Conservation (phyloP, 2,329 filamentous ascomycete species). For the Ophiosphaerella herpotricha region DNA sequence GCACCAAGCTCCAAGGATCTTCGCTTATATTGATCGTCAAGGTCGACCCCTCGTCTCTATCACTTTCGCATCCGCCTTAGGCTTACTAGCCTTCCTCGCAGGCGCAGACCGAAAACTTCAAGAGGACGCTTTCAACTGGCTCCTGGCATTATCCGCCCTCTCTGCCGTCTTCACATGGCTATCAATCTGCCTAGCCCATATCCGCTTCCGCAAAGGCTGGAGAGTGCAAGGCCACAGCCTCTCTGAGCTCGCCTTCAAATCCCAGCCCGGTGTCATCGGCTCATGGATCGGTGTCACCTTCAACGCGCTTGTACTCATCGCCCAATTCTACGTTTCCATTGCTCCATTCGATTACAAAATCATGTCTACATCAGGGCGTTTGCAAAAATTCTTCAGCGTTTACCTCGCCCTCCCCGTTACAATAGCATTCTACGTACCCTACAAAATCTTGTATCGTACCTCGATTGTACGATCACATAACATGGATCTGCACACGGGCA, state of each 20-base stretch:
- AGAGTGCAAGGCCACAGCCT: slow-evolving; percentile 65
- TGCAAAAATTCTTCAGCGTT: slow-evolving; percentile 72
- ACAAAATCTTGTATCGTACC: slow-evolving; percentile 77
- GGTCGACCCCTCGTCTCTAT: slow-evolving; percentile 65
- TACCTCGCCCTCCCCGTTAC: slow-evolving; percentile 74
- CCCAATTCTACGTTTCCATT: slow-evolving; percentile 87
- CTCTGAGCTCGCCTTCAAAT: slow-evolving; percentile 78
- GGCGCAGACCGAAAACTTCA: slow-evolving; percentile 44
- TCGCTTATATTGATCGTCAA: slow-evolving; percentile 65
- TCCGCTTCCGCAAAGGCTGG: slow-evolving; percentile 68
- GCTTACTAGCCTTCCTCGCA: slow-evolving; percentile 64
- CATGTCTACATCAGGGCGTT: slow-evolving; percentile 53
- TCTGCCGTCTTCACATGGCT: slow-evolving; percentile 78
- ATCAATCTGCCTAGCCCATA: slow-evolving; percentile 64
- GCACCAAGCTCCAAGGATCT: slow-evolving; percentile 59
- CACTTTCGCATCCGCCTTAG: slow-evolving; percentile 59
- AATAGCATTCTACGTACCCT: slow-evolving; percentile 68
- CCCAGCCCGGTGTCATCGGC: slow-evolving; percentile 77
- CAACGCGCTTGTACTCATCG: slow-evolving; percentile 75
- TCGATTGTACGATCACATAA: slow-evolving; percentile 68
- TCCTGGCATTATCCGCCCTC: slow-evolving; percentile 72
- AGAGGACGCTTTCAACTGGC: slow-evolving; percentile 64
- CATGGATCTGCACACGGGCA: slow-evolving; percentile 86
- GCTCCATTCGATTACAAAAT: slow-evolving; percentile 68
- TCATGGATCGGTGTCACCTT: slow-evolving; percentile 80